Percentiles rank a stretch among this genome's conserved stretches.
Evolutionary conservation across 257 asterid species (phyloP).

Genomic region (Thymus mandschuricus): DNA sequence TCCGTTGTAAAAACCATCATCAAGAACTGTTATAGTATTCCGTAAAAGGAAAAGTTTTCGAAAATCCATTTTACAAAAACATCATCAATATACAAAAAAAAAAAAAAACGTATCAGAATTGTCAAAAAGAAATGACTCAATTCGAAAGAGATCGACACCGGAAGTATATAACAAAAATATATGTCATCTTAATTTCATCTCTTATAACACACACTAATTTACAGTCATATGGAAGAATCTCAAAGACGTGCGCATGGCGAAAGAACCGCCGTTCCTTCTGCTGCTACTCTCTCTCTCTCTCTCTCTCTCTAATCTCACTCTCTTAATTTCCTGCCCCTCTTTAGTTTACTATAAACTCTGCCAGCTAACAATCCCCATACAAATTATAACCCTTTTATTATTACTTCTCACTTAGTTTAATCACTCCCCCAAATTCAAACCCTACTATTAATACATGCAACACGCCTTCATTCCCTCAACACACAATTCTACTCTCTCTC

Average conservation of each 20-base stretch:
- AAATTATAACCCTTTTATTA: neutral
- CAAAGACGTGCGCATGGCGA: constrained; percentile 76
- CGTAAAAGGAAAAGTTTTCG: too few relatives aligned
- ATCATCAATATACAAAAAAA: too few relatives aligned
- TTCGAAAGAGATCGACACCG: too few relatives aligned
- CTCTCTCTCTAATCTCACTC: neutral
- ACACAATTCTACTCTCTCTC: constrained; percentile 11
- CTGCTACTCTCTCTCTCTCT: constrained; percentile 37
- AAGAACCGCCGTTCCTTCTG: constrained; percentile 66
- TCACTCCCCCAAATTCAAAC: constrained; percentile 17
- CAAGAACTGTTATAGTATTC: too few relatives aligned
- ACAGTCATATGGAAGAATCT: constrained; percentile 57
- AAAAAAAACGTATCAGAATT: too few relatives aligned
- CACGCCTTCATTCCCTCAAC: constrained; percentile 32
- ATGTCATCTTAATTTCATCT: too few relatives aligned
- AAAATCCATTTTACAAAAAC: too few relatives aligned
- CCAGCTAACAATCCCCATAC: constrained; percentile 73
- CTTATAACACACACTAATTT: too few relatives aligned
- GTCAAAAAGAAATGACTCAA: too few relatives aligned
- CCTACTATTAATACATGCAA: constrained; percentile 30
- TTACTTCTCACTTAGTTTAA: neutral
- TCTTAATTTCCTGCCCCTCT: constrained; percentile 12
- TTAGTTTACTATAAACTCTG: constrained; percentile 31
- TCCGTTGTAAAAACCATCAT: too few relatives aligned
- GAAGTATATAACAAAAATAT: too few relatives aligned